Percentiles rank a stretch among this genome's conserved stretches.
phyloP scores from a whole-genome alignment of 306 rosid species.

The Carpinus viminea region DNA sequence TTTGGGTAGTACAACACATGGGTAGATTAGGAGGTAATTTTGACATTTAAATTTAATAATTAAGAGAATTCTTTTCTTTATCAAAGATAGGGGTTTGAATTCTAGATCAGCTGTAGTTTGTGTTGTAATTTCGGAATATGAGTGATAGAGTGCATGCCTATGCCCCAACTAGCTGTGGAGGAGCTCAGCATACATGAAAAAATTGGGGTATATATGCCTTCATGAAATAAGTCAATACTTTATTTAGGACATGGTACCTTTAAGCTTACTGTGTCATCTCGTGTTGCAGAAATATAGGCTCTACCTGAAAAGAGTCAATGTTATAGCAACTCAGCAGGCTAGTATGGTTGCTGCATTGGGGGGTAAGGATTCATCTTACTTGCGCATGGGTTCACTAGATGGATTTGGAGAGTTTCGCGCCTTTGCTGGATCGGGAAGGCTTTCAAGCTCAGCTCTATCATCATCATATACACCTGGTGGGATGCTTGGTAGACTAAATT shows the following conservation, averaged over 20 bases:
- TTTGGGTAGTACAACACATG: background rate
- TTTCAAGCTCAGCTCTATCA: constrained; percentile 42
- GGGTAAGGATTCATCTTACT: constrained; percentile 48
- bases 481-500: constrained; percentile 46
- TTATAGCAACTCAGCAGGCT: constrained; percentile 43
- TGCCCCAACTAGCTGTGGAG: background rate
- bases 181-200: background rate
- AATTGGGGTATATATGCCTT: background rate
- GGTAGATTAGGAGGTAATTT: background rate
- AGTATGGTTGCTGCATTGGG: constrained; percentile 43
- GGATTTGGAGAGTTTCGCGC: constrained; percentile 52
- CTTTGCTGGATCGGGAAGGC: constrained; percentile 45
- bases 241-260: background rate
- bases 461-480: constrained; percentile 57
- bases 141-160: background rate
- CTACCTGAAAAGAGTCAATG: constrained; percentile 45
- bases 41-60: background rate
- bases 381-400: constrained; percentile 41
- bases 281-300: constrained; percentile 68
- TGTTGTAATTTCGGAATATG: background rate
- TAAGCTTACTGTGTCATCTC: constrained; percentile 20
- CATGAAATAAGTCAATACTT: background rate
- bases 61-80: background rate
- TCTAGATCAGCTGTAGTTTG: background rate
- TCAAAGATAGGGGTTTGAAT: background rate